Conservation (phyloP, 352 stramenopile species). For the Phytopythium mirpurense region DNA sequence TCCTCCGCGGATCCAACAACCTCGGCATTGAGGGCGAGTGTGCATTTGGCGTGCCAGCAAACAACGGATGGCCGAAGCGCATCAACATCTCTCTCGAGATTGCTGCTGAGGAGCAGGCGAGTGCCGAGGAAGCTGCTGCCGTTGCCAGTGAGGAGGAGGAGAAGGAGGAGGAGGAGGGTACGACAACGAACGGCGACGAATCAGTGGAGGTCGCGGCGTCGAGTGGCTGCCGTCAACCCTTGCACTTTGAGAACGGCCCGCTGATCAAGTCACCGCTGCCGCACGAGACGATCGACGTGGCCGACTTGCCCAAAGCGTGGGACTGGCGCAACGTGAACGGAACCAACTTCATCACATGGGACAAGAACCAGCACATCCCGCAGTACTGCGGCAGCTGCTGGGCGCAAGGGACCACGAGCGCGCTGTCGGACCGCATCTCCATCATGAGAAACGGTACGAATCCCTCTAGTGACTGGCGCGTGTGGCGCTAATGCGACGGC, state of each 20-base stretch:
- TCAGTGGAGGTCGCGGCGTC: constrained; percentile 16
- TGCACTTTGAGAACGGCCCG: constrained; percentile 63
- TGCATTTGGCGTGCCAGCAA: constrained; percentile 86
- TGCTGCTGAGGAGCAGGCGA: neutral
- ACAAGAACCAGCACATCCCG: constrained; percentile 98
- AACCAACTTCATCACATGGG: constrained; percentile 94
- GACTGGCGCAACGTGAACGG: constrained; percentile 95
- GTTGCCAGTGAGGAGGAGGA: no score
- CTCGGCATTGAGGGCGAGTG: constrained; percentile 92
- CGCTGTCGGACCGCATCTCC: constrained; percentile 89
- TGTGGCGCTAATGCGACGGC: constrained; percentile 1
- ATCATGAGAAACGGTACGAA: constrained; percentile 80
- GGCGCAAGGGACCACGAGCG: constrained; percentile 86
- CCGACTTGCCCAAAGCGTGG: constrained; percentile 90
- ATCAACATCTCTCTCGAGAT: constrained; percentile 14
- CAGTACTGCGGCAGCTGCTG: constrained; percentile 92
- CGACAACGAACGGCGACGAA: constrained; percentile 8
- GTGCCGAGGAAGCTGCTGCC: constrained; percentile 5
- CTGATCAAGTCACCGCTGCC: constrained; percentile 65
- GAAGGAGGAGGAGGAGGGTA: constrained; percentile 17
- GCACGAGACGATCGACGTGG: constrained; percentile 68
- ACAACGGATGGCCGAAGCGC: constrained; percentile 70
- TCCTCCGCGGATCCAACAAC: constrained; percentile 91
- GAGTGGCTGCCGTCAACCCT: constrained; percentile 47
- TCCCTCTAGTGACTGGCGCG: neutral